Conservation (phyloP, 257 asterid species). For the Capsicum pubescens region DNA sequence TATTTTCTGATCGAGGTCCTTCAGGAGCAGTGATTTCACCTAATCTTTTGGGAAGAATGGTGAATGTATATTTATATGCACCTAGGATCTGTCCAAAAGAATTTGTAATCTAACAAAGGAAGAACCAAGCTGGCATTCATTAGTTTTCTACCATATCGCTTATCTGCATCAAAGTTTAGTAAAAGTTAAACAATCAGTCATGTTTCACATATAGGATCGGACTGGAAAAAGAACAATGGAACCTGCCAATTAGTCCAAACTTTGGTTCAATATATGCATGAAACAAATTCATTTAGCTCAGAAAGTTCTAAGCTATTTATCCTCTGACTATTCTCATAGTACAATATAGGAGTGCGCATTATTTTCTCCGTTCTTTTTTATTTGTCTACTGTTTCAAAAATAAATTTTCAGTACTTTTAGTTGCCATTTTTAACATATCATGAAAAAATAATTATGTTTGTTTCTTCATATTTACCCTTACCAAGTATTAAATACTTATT, state of each 20-base stretch:
- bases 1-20: conserved; percentile 35
- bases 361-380: no score
- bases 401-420: no score
- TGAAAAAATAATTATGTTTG: no score
- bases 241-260: not conserved
- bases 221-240: not conserved
- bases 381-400: no score
- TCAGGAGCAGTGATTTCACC: conserved; percentile 28
- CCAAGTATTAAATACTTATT: no score
- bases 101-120: conserved; percentile 51
- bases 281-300: not conserved
- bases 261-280: no score
- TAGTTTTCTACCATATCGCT: conserved; percentile 54
- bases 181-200: not conserved
- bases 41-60: no score
- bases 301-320: not conserved
- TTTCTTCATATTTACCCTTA: no score
- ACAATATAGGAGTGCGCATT: no score
- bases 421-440: no score
- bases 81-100: conserved; percentile 56
- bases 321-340: not conserved
- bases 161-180: conserved; percentile 36
- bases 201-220: not conserved
- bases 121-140: conserved; percentile 49
- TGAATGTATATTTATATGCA: conserved; percentile 22